Percentiles rank a stretch among this genome's conserved stretches.
phyloP scores from a whole-genome alignment of 192 early-diverging fungal species.

The Globomyces pollinis-pini region DNA sequence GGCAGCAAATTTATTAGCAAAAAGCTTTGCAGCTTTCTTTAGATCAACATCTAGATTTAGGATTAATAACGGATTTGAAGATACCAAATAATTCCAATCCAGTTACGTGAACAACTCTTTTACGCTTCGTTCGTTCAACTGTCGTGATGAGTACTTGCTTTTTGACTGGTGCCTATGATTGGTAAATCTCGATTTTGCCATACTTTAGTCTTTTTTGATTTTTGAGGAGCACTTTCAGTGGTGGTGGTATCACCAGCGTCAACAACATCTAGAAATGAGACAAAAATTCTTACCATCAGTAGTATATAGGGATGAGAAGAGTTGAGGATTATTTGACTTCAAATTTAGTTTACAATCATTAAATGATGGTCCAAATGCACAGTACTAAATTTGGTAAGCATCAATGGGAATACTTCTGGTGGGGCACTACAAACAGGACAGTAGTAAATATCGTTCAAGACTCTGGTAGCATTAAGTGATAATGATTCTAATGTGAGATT shows the following conservation, averaged over 20 bases:
- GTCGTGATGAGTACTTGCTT: constrained; percentile 70
- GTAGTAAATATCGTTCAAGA: background rate
- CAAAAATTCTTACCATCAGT: background rate
- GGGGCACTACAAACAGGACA: background rate
- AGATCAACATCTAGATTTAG: constrained; percentile 71
- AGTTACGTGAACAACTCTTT: constrained; percentile 76
- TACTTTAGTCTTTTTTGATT: constrained; percentile 4
- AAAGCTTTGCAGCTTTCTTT: constrained; percentile 93
- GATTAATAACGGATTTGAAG: constrained; percentile 55
- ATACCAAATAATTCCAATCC: constrained; percentile 74
- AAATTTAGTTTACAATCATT: background rate
- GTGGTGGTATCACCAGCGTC: background rate
- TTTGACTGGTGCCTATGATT: too few relatives aligned
- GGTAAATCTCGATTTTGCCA: constrained; percentile 3
- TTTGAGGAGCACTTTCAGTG: background rate
- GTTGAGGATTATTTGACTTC: background rate
- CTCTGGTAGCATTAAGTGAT: background rate
- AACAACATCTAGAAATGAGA: background rate
- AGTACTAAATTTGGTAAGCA: constrained; percentile 1
- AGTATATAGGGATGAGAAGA: background rate
- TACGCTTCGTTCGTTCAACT: constrained; percentile 86
- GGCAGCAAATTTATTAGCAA: constrained; percentile 93
- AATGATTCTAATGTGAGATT: background rate
- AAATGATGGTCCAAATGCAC: background rate
- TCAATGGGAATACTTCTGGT: background rate